phyloP scores from a whole-genome alignment of 2,329 filamentous ascomycete genomes.

The Trichothecium sympodiale region DNA sequence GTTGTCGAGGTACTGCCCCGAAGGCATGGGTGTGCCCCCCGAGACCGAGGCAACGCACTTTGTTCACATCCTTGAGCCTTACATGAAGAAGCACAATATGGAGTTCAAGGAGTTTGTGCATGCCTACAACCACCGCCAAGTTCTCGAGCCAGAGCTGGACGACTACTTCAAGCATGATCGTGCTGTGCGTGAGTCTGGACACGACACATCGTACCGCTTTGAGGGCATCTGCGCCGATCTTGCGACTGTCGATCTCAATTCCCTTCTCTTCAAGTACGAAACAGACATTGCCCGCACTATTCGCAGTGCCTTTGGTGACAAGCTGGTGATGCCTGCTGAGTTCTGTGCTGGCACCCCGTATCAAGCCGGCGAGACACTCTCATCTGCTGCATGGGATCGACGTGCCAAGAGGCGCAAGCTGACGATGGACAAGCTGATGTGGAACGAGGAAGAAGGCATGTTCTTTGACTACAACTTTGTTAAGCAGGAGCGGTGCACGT shows the following conservation, averaged over 20 bases:
- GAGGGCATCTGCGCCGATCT: conserved; percentile 80
- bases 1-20: conserved; percentile 73
- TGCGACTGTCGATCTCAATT: conserved; percentile 91
- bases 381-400: conserved; percentile 82
- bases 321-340: conserved; percentile 68
- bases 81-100: conserved; percentile 75
- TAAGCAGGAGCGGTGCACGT: conserved; percentile 67
- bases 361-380: conserved; percentile 59
- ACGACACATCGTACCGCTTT: conserved; percentile 90
- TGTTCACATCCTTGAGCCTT: conserved; percentile 69
- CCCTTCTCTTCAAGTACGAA: conserved; percentile 93
- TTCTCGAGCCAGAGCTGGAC: conserved; percentile 80
- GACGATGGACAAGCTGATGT: conserved; percentile 84
- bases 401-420: conserved; percentile 74
- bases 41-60: conserved; percentile 88
- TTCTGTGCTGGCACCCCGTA: conserved; percentile 60
- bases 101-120: conserved; percentile 73
- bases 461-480: conserved; percentile 95
- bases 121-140: conserved; percentile 70
- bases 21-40: conserved; percentile 76
- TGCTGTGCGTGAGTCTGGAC: conserved; percentile 88
- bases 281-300: conserved; percentile 84
- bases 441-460: conserved; percentile 87
- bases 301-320: conserved; percentile 72
- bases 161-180: conserved; percentile 95